These are phyloP conservation scores for Suhomyces kunorum DNA, from an alignment of 1,139 yeast genomes.

Conservation along the genomic window DNA sequence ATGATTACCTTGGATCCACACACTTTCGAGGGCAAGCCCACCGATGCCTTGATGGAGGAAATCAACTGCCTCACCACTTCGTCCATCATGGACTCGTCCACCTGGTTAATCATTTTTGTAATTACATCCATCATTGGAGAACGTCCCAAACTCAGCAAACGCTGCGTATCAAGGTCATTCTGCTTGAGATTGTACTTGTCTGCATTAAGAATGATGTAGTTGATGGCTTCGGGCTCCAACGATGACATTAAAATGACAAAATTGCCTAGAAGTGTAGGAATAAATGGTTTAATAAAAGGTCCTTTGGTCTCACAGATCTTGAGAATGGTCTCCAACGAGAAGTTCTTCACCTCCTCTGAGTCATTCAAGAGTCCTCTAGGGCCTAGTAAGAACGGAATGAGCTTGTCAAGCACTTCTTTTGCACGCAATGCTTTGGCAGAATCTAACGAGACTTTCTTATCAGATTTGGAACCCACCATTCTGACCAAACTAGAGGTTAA, in stretches of 20 bases:
- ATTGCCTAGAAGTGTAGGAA: slow-evolving; percentile 69
- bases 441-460: slow-evolving; percentile 22
- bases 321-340: slow-evolving; percentile 72
- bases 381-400: slow-evolving; percentile 82
- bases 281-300: slow-evolving; percentile 61
- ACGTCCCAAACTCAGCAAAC: slow-evolving; percentile 70
- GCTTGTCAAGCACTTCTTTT: slow-evolving; percentile 51
- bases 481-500: slow-evolving; percentile 66
- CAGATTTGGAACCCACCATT: slow-evolving; percentile 43
- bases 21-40: slow-evolving; percentile 90
- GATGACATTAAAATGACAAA: slow-evolving; percentile 76
- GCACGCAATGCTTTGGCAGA: slow-evolving; percentile 26
- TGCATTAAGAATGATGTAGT: slow-evolving; percentile 84
- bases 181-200: slow-evolving; percentile 77
- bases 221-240: slow-evolving; percentile 86
- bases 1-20: slow-evolving; percentile 81
- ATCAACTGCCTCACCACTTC: slow-evolving; percentile 52
- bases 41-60: slow-evolving; percentile 60
- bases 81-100: slow-evolving; percentile 55
- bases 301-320: slow-evolving; percentile 68
- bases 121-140: slow-evolving; percentile 92
- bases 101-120: slow-evolving; percentile 62
- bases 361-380: slow-evolving; percentile 78
- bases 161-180: slow-evolving; percentile 72
- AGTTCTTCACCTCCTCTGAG: slow-evolving; percentile 79